Conservation (phyloP, 2,329 filamentous ascomycete genomes). For the Ophioceras dolichostomum region DNA sequence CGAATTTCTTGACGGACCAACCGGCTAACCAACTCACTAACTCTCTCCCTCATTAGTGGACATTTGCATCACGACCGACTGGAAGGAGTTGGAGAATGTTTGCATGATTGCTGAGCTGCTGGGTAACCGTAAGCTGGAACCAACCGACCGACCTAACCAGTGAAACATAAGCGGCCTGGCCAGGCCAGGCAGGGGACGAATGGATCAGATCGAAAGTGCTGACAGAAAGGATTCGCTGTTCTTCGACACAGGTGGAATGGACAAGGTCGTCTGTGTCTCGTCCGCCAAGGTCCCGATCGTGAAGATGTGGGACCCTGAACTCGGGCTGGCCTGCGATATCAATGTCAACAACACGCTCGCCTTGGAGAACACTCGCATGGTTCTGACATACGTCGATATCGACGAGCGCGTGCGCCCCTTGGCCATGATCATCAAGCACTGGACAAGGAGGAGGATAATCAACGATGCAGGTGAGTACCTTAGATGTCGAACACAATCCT, state of each 20-base stretch:
- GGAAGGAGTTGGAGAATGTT: constrained; percentile 77
- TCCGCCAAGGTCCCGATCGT: constrained; percentile 96
- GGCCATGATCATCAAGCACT: constrained; percentile 96
- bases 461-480: constrained; percentile 72
- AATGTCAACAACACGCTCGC: constrained; percentile 97
- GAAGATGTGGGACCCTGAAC: constrained; percentile 94
- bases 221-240: no score
- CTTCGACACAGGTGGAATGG: constrained; percentile 82
- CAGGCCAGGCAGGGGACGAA: no score
- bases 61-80: constrained; percentile 89
- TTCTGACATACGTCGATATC: constrained; percentile 89
- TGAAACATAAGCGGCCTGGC: no score
- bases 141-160: no score
- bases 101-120: constrained; percentile 83
- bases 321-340: constrained; percentile 86
- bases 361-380: constrained; percentile 94
- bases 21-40: no score
- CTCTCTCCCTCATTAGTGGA: constrained; percentile 53
- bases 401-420: constrained; percentile 83
- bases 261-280: constrained; percentile 88
- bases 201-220: no score
- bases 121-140: constrained; percentile 71
- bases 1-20: no score
- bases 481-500: no score
- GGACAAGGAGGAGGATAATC: constrained; percentile 83